Evolutionary conservation across 306 rosid species (phyloP).

Genomic region (Cicer arietinum): DNA sequence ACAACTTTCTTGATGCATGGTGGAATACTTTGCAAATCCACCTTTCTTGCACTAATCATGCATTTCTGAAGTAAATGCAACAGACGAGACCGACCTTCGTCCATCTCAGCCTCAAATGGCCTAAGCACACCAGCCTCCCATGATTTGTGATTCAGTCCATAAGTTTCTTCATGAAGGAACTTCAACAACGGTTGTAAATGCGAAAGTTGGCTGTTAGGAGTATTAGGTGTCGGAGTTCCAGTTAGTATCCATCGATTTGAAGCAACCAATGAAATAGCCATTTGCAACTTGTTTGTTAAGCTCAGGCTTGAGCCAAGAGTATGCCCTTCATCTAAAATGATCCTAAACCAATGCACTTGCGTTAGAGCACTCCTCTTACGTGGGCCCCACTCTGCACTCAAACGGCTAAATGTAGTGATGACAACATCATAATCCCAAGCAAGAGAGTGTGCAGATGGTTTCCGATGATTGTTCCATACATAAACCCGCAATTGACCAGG

Average conservation of each 20-base stretch:
- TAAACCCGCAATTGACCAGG: slow-evolving; percentile 75
- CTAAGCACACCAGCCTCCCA: slow-evolving; percentile 96
- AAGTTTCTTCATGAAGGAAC: slow-evolving; percentile 95
- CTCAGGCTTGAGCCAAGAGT: slow-evolving; percentile 93
- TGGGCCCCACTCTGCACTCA: slow-evolving; percentile 94
- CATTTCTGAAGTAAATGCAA: slow-evolving; percentile 79
- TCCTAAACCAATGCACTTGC: slow-evolving; percentile 96
- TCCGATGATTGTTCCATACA: slow-evolving; percentile 75
- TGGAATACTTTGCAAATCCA: slow-evolving; percentile 79
- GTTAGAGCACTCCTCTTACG: slow-evolving; percentile 71
- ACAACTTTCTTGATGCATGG: slow-evolving; percentile 83
- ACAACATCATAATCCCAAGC: slow-evolving; percentile 98
- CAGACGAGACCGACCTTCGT: slow-evolving; percentile 87
- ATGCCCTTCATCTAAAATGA: slow-evolving; percentile 97
- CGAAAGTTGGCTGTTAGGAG: slow-evolving; percentile 90
- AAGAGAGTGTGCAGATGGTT: slow-evolving; percentile 81
- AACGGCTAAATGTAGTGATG: slow-evolving; percentile 88
- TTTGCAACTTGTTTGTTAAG: slow-evolving; percentile 93
- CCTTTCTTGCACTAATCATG: slow-evolving; percentile 92
- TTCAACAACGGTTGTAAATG: slow-evolving; percentile 94
- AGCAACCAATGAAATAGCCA: slow-evolving; percentile 92
- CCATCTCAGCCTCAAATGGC: slow-evolving; percentile 98
- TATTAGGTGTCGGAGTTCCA: slow-evolving; percentile 98
- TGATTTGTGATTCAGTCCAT: slow-evolving; percentile 84
- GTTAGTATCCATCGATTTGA: slow-evolving; percentile 96